phyloP scores from a whole-genome alignment of 768 basidiomycete species.

The Leucogyrophana mollusca region DNA sequence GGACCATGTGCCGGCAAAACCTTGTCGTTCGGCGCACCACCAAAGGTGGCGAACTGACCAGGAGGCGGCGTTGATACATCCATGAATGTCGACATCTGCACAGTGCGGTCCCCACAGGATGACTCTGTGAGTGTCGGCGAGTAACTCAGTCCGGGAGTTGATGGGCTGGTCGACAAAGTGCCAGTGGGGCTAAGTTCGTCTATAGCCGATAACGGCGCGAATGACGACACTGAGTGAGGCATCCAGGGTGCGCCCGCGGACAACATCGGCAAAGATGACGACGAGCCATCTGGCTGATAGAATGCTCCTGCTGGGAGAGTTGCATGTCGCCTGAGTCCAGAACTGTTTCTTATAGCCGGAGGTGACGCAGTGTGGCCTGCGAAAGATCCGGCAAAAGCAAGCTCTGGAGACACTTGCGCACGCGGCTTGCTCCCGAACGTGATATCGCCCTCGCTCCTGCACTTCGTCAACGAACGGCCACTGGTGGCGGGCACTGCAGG shows the following conservation, averaged over 20 bases:
- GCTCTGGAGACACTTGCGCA: background rate
- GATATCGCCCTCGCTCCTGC: conserved; percentile 49
- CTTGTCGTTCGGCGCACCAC: conserved; percentile 35
- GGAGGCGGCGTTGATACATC: conserved; percentile 40
- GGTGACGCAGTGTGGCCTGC: conserved; percentile 8
- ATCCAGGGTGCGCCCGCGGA: background rate
- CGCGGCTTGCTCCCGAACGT: conserved; percentile 10
- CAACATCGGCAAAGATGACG: background rate
- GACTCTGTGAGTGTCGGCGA: conserved; percentile 64
- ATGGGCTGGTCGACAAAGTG: conserved; percentile 35
- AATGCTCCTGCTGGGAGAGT: conserved; percentile 41
- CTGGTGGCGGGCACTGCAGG: conserved; percentile 32
- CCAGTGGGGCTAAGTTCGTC: conserved; percentile 22
- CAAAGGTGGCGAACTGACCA: conserved; percentile 34
- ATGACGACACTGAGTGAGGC: background rate
- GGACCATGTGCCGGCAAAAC: conserved; percentile 16
- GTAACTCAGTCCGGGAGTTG: conserved; percentile 56
- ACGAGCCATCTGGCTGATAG: conserved; percentile 12
- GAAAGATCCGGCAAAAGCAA: background rate
- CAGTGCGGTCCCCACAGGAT: conserved; percentile 51
- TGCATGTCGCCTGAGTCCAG: conserved; percentile 37
- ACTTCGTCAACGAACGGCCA: conserved; percentile 43
- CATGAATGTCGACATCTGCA: conserved; percentile 54
- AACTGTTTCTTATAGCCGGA: conserved; percentile 9
- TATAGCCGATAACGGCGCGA: background rate